Percentiles rank a stretch among this genome's conserved stretches.
These are phyloP conservation scores for Hericium alpestre DNA, from an alignment of 768 basidiomycete genomes.

Conservation along the genomic window DNA sequence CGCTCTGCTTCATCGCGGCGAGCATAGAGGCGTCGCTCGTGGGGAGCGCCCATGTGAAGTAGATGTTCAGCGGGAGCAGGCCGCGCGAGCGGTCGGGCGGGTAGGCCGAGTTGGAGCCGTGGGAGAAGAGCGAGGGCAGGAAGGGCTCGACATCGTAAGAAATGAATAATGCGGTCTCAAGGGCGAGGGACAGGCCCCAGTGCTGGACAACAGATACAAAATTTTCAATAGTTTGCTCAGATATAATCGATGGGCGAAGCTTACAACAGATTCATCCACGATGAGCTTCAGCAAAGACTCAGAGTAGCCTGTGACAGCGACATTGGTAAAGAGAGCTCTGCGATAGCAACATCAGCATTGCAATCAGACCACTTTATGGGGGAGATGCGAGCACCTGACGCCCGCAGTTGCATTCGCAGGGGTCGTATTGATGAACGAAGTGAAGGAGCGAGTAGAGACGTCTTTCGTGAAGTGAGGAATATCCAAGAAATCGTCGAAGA, in stretches of 20 bases:
- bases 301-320: not conserved
- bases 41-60: constrained; percentile 6
- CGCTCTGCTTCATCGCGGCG: not conserved
- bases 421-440: not conserved
- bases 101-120: constrained; percentile 7
- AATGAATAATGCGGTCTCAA: not conserved
- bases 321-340: not conserved
- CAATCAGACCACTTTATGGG: not conserved
- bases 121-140: constrained; percentile 1
- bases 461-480: not conserved
- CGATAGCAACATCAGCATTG: not conserved
- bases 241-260: not conserved
- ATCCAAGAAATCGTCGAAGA: constrained; percentile 12
- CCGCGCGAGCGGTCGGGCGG: constrained; percentile 12
- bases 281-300: not conserved
- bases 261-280: not conserved
- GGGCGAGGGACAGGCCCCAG: not conserved
- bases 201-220: not conserved
- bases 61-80: constrained; percentile 10
- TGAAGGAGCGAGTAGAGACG: not conserved
- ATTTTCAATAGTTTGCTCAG: not conserved
- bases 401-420: not conserved
- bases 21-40: not conserved
- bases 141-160: constrained; percentile 8
- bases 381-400: not conserved